phyloP scores from a whole-genome alignment of 1,284 basidiomycete species.

The Cutaneotrichosporon dermatis region DNA sequence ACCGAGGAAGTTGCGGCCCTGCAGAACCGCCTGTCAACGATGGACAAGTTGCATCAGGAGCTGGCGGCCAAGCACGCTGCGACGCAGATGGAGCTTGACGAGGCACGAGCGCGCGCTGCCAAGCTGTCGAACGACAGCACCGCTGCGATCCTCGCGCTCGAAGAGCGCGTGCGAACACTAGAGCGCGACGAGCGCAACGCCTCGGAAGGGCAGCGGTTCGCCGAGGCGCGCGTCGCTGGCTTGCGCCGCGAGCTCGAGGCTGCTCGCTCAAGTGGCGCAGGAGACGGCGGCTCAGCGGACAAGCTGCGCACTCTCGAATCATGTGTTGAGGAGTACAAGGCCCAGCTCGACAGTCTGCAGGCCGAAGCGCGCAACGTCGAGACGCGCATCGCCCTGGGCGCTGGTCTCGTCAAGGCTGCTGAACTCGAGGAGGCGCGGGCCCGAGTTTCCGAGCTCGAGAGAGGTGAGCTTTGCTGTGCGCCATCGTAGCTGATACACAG shows the following conservation, averaged over 20 bases:
- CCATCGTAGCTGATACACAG: conserved; percentile 5
- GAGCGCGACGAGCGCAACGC: conserved; percentile 45
- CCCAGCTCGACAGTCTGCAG: conserved; percentile 29
- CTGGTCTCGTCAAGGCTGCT: conserved; percentile 35
- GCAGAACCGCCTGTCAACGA: conserved; percentile 34
- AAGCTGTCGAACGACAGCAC: conserved; percentile 28
- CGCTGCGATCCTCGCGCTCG: conserved; percentile 24
- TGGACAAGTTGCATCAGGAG: conserved; percentile 34
- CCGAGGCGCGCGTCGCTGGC: conserved; percentile 38
- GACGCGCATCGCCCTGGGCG: conserved; percentile 29
- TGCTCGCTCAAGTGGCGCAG: neutral
- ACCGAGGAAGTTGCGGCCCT: conserved; percentile 27
- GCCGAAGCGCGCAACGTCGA: conserved; percentile 37
- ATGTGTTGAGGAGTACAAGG: conserved; percentile 33
- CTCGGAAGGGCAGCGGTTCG: conserved; percentile 35
- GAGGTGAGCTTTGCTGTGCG: conserved; percentile 20
- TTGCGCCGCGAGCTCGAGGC: conserved; percentile 36
- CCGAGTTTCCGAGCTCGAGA: conserved; percentile 17
- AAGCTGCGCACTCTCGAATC: conserved; percentile 21
- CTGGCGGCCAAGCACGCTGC: conserved; percentile 28
- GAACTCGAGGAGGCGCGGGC: conserved; percentile 27
- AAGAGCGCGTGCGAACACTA: conserved; percentile 26
- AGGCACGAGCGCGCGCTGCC: conserved; percentile 30
- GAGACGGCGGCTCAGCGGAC: conserved; percentile 19
- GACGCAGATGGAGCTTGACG: conserved; percentile 29